Base-by-base conservation (phyloP, 495 filamentous ascomycete species). In the Filosporella fistucella region DNA sequence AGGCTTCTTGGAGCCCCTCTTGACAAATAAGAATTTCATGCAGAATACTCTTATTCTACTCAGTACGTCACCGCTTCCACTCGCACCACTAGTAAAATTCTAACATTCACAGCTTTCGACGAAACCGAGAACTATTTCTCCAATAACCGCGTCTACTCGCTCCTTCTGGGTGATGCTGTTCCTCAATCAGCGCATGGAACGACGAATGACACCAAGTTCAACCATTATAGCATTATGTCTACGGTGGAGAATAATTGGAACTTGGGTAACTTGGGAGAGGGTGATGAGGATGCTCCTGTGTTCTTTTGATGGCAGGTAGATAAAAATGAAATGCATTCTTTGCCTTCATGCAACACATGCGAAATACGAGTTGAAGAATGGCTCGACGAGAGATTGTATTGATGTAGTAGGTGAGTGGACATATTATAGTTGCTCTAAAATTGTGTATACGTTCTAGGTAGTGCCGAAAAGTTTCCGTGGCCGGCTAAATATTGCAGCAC, bases 91-190 rank as follows among this genome's bases (percentile, higher is more conserved):
- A n/a, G 4, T 36, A 3, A 35, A 16, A 32, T 30, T 29, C 14
- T 13, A 25, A 13, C 17, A 37, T 26, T 11, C 5, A 16, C 20
- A 58, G 55, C 81, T 13, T 86, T 80, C 43, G 82, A 88, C 52
- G 83, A 87, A 61, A 72, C 67, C 16, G 74, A 71, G 34, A 70
- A 63, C 45, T 86, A 85, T 60, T 39, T 59, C 6, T 53, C 69
- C 33, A 66, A 68, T 1, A 85, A 86, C 61, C 66, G 67, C 4
- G 71, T 86, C 16, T 76, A 75, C 54, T 74, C 69, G 40, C 63
- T 88, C 52, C 70, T 88, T 3, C 62, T 89, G 25, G 85, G 85
- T 8, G 80, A 75, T 51, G 80, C 80, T 24, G 66, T 89, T 18
- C 78, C 81, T n/a, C 38, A 66, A 3, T 41, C 68, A 29, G 64